Base-by-base conservation (phyloP, 2,329 filamentous ascomycete species). In the Clarireedia monteithiana region DNA sequence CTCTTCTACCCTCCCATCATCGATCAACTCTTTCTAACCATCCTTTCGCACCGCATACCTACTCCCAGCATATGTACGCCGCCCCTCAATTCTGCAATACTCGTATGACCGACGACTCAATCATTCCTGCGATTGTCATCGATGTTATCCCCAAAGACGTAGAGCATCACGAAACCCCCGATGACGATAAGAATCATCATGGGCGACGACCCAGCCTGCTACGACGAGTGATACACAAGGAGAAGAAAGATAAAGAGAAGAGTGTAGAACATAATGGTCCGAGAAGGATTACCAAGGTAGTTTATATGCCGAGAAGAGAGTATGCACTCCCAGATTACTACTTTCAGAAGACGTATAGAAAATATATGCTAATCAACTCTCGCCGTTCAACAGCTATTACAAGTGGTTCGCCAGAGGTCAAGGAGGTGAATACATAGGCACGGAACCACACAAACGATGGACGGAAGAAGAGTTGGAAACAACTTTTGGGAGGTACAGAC, bases 281-380 rank as follows among this genome's bases (percentile, higher is more conserved):
- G 5, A 56, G 56, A 38, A 55, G 36, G 4, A 51, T 65, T 14
- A 60, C 61, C 4, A 69, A 66, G 42, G 66, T 67, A 17, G 57
- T 67, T 6, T 68, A 62, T 48, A 69, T 69, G 67, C 67, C 67
- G 14, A 57, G 66, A 45, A 36, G 59, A 30, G 67, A 69, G 23
- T 55, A 55, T 44, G 52, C 36, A 14, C 23, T 23, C 6, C 4
- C 34, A 5, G 6, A 6, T 15, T n/a, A 45, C 10, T 9, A 23
- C n/a, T 10, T 26, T 7, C 1, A 5, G 6, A 12, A 20, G 14
- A 26, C 4, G 30, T 45, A 24, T 26, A 40, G 26, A 23, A 24
- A 49, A 12, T 23, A 12, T 5, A 9, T 26, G 15, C 38, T 55
- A 12, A 54, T 30, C n/a, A 40, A 4, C 2, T 17, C 9, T 15